phyloP scores from a whole-genome alignment of 2,329 filamentous ascomycete genomes.

The Ophiostoma novo-ulmi region DNA sequence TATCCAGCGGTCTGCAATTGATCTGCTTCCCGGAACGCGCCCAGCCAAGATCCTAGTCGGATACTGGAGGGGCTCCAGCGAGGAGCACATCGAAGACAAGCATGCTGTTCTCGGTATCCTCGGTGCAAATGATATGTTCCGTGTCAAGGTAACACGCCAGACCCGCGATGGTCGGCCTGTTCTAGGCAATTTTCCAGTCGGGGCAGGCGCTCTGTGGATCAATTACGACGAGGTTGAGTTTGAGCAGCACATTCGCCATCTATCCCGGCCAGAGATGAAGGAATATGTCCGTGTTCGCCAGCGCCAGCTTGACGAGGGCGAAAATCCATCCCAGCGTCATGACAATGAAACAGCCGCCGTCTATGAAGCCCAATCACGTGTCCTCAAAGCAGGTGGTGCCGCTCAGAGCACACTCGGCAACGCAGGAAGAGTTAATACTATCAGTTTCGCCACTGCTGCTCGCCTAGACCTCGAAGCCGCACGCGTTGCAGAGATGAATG shows the following conservation, averaged over 20 bases:
- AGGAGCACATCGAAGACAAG: constrained; percentile 44
- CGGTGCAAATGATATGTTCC: constrained; percentile 59
- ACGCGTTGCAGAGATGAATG: constrained; percentile 10
- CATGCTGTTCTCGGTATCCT: constrained; percentile 61
- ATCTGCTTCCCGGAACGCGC: constrained; percentile 48
- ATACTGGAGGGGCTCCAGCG: constrained; percentile 53
- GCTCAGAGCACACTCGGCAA: constrained; percentile 28
- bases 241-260: constrained; percentile 48
- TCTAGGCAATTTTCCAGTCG: constrained; percentile 55
- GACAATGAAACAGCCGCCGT: constrained; percentile 51
- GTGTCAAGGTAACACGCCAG: constrained; percentile 56
- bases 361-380: constrained; percentile 41
- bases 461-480: constrained; percentile 22
- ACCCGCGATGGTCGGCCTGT: constrained; percentile 56
- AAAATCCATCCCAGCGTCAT: constrained; percentile 43
- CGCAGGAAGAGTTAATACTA: constrained; percentile 25
- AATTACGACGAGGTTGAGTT: constrained; percentile 57
- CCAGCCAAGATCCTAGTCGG: constrained; percentile 56
- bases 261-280: constrained; percentile 54
- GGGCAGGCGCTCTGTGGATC: constrained; percentile 59
- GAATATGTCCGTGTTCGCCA: constrained; percentile 60
- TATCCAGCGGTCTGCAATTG: constrained; percentile 31
- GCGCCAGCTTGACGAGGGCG: constrained; percentile 51
- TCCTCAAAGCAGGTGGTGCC: constrained; percentile 27
- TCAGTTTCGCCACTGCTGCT: constrained; percentile 27